Conservation (phyloP, 1,139 yeast genomes). For the Candida sp. region DNA sequence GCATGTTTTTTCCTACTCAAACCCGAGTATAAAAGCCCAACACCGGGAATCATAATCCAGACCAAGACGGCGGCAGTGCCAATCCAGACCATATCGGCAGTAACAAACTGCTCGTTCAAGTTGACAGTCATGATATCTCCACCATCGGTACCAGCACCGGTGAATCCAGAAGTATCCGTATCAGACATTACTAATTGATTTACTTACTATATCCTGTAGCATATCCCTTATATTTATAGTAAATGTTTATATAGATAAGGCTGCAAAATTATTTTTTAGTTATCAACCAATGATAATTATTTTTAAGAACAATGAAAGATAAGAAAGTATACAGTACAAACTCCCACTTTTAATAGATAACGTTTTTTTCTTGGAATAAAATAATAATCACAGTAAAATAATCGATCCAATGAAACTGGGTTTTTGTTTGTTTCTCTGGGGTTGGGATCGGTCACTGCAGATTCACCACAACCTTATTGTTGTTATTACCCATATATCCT, state of each 20-base stretch:
- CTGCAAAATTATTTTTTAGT: not conserved
- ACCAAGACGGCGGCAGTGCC: slow-evolving; percentile 74
- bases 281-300: not conserved
- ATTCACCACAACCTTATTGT: too few relatives aligned
- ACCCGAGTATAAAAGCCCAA: slow-evolving; percentile 88
- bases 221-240: too few relatives aligned
- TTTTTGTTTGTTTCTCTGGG: too few relatives aligned
- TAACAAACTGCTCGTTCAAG: slow-evolving; percentile 69
- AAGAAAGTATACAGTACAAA: too few relatives aligned
- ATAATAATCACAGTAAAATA: too few relatives aligned
- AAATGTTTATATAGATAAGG: not conserved
- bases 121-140: slow-evolving; percentile 76
- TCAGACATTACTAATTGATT: not conserved
- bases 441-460: not conserved
- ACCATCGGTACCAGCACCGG: slow-evolving; percentile 60
- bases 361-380: not conserved
- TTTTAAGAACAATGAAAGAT: too few relatives aligned
- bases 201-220: not conserved
- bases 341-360: too few relatives aligned
- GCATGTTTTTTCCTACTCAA: slow-evolving; percentile 92
- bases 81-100: slow-evolving; percentile 87
- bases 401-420: not conserved
- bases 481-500: too few relatives aligned
- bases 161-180: slow-evolving; percentile 23
- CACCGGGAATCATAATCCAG: slow-evolving; percentile 95